phyloP scores from a whole-genome alignment of 257 asterid genomes.

The Rubia yunnanensis region DNA sequence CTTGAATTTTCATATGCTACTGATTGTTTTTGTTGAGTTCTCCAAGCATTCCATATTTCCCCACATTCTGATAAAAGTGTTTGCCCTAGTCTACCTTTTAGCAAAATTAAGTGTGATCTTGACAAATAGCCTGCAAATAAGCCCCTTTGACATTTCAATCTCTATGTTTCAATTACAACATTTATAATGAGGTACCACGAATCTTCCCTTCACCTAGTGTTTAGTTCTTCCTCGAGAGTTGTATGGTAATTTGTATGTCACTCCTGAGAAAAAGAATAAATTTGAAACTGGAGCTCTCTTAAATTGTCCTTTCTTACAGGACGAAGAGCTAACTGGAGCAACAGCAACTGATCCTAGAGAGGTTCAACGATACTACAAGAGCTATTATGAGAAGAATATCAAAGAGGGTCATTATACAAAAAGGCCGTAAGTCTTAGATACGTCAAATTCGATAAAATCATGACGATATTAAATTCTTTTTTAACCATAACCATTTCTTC shows the following conservation, averaged over 20 bases:
- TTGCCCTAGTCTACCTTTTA: background rate
- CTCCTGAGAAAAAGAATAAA: background rate
- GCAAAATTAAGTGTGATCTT: background rate
- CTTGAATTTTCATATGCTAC: background rate
- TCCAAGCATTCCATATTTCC: background rate
- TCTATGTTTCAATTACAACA: background rate
- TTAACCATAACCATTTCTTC: background rate
- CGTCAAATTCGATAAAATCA: background rate
- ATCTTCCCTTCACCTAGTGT: background rate
- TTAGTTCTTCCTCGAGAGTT: background rate
- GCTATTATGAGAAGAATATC: slow-evolving; percentile 60
- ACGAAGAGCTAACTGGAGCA: slow-evolving; percentile 47
- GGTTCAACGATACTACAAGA: slow-evolving; percentile 59
- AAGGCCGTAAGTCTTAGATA: slow-evolving; percentile 61
- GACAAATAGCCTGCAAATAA: background rate
- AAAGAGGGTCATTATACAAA: slow-evolving; percentile 74
- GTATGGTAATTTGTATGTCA: background rate
- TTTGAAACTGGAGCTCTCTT: slow-evolving; percentile 6
- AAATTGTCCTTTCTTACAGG: slow-evolving; percentile 46
- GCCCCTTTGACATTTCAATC: background rate
- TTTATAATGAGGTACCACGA: background rate
- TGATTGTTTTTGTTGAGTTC: background rate
- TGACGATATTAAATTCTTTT: background rate
- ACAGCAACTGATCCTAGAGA: slow-evolving; percentile 54
- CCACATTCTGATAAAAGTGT: background rate